These are phyloP conservation scores for Elaeagnus macrophylla DNA, from an alignment of 306 rosid genomes.

Conservation along the genomic window DNA sequence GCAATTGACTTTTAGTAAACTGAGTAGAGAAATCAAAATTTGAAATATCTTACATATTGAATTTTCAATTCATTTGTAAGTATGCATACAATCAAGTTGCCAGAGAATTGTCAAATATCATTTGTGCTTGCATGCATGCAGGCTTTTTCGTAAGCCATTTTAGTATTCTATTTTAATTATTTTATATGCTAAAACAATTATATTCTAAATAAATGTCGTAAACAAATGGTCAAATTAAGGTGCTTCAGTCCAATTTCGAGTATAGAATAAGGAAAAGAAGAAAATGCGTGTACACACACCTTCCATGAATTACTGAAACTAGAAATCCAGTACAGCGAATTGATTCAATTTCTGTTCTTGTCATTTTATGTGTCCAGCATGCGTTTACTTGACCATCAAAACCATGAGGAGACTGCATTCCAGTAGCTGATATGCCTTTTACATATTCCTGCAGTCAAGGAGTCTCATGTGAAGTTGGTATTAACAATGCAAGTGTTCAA, in stretches of 20 bases:
- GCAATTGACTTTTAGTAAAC: neutral
- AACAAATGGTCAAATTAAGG: neutral
- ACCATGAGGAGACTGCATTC: constrained; percentile 83
- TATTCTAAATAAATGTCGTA: too few species aligned
- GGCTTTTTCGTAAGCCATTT: too few species aligned
- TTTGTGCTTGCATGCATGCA: too few species aligned
- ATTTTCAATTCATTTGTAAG: too few species aligned
- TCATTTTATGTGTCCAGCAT: constrained; percentile 86
- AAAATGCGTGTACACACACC: constrained; percentile 31
- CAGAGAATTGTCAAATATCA: too few species aligned
- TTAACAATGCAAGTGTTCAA: neutral
- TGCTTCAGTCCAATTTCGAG: neutral
- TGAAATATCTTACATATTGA: too few species aligned
- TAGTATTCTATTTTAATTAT: too few species aligned
- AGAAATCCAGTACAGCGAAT: constrained; percentile 76
- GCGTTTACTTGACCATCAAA: constrained; percentile 82
- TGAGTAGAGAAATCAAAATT: too few species aligned
- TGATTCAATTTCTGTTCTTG: constrained; percentile 44
- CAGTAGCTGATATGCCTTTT: constrained; percentile 61
- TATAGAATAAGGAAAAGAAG: constrained; percentile 8
- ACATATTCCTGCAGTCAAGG: constrained; percentile 72
- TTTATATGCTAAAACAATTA: too few species aligned
- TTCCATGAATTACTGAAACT: constrained; percentile 85
- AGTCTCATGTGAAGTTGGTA: neutral
- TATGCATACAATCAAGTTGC: too few species aligned